phyloP scores from a whole-genome alignment of 2,329 filamentous ascomycete species.

The Talaromyces sp. region DNA sequence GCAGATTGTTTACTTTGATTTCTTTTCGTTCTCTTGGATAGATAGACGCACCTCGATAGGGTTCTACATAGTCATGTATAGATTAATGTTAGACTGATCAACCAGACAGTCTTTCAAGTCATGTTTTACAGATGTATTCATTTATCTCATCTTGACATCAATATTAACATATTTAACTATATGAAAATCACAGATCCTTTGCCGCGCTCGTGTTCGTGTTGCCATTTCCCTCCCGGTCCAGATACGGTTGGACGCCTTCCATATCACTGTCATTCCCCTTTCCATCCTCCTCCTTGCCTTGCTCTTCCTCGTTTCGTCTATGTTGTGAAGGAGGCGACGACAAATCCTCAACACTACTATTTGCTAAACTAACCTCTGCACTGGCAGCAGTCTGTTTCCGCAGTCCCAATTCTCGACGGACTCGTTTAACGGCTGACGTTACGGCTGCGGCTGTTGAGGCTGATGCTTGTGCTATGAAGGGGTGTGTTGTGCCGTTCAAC shows the following conservation, averaged over 20 bases:
- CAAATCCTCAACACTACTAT: conserved; percentile 59
- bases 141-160: neutral
- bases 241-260: conserved; percentile 39
- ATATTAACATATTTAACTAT: too few species aligned
- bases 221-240: neutral
- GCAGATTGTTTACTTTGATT: neutral
- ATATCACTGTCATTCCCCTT: conserved; percentile 35
- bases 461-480: conserved; percentile 17
- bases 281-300: conserved; percentile 19
- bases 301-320: conserved; percentile 25
- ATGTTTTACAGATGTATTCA: neutral
- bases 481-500: conserved; percentile 10
- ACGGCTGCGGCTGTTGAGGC: conserved; percentile 19
- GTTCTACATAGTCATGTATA: too few species aligned
- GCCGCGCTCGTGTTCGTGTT: neutral
- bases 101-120: neutral
- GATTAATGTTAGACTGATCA: too few species aligned
- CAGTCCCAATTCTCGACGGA: conserved; percentile 60
- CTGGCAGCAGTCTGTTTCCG: conserved; percentile 63
- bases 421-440: conserved; percentile 9
- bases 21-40: neutral
- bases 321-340: conserved; percentile 21
- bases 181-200: neutral
- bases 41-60: neutral
- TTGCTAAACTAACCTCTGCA: conserved; percentile 66